Conservation (phyloP, 345 rosid species). For the Rhodamnia argentea region DNA sequence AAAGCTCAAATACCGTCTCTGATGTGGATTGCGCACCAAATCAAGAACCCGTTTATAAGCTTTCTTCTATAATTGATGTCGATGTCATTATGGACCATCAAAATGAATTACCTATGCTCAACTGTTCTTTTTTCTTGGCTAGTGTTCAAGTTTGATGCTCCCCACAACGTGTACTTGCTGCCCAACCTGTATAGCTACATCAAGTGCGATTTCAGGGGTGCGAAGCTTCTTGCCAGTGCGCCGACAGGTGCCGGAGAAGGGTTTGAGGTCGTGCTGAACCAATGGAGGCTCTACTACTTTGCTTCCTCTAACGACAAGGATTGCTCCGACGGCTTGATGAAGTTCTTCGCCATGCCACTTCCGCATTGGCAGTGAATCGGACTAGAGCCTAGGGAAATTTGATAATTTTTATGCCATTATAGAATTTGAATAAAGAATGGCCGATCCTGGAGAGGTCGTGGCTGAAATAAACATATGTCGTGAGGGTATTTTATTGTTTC, state of each 20-base stretch:
- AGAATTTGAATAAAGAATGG: not conserved
- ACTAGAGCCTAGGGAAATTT: not conserved
- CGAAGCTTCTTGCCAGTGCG: constrained; percentile 3
- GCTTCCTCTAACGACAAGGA: constrained; percentile 5
- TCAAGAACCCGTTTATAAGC: not conserved
- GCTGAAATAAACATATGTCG: not conserved
- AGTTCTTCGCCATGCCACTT: constrained; percentile 7
- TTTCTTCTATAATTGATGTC: not conserved
- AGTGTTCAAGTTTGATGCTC: constrained; percentile 18
- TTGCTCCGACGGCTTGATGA: constrained; percentile 4
- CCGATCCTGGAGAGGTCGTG: not conserved
- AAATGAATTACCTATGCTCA: not conserved
- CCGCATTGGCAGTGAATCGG: not conserved
- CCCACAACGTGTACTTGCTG: constrained; percentile 9
- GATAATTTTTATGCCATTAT: not conserved
- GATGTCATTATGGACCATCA: not conserved
- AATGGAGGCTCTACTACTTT: constrained; percentile 8
- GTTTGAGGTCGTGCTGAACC: constrained; percentile 3
- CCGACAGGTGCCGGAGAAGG: not conserved
- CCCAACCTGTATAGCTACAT: constrained; percentile 7
- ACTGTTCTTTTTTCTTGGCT: not conserved
- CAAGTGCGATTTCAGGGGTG: constrained; percentile 6
- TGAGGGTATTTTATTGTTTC: not conserved
- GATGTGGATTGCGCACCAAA: not conserved
- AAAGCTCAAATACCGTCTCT: not conserved